Percentiles rank a stretch among this genome's conserved stretches.
Conservation (phyloP, 352 stramenopile genomes). For the Globisporangium nunn region DNA sequence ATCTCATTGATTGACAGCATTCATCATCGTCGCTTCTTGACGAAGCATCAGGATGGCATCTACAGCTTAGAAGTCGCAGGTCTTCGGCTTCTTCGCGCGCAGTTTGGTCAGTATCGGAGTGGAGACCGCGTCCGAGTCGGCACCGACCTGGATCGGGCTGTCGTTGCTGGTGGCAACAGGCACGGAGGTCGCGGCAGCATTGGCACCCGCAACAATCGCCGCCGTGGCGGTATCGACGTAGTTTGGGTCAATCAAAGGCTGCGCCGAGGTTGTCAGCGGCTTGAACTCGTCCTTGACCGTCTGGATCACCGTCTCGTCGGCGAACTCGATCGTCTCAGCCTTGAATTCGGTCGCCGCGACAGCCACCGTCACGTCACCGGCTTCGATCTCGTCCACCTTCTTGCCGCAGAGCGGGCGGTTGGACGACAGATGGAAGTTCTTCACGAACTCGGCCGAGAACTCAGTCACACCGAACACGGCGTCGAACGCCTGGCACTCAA, state of each 20-base stretch:
- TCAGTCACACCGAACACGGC: conserved; percentile 38
- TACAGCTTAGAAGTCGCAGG: conserved; percentile 11
- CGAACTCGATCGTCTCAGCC: conserved; percentile 24
- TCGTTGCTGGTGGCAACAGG: not conserved
- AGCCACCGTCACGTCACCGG: conserved; percentile 35
- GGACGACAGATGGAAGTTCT: conserved; percentile 46
- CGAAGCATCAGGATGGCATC: no score
- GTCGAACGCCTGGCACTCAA: conserved; percentile 57
- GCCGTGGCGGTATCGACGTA: conserved; percentile 21
- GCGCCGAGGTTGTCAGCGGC: conserved; percentile 11
- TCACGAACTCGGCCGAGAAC: conserved; percentile 41
- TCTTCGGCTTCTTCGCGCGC: conserved; percentile 6
- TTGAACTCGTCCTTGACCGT: conserved; percentile 17
- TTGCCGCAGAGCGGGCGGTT: conserved; percentile 38
- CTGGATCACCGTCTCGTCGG: conserved; percentile 31
- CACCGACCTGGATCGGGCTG: conserved; percentile 1
- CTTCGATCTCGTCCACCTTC: conserved; percentile 39
- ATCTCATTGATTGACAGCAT: not conserved
- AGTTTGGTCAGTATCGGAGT: conserved; percentile 1
- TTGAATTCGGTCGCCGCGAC: conserved; percentile 36
- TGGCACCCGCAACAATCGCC: not conserved
- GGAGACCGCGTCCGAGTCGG: not conserved
- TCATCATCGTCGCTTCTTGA: not conserved
- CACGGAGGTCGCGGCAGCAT: conserved; percentile 6
- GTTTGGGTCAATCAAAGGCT: conserved; percentile 17